Percentiles rank a stretch among this genome's conserved stretches.
phyloP scores from a whole-genome alignment of 2,329 filamentous ascomycete genomes.

The Magnaporthiopsis rhizophila region DNA sequence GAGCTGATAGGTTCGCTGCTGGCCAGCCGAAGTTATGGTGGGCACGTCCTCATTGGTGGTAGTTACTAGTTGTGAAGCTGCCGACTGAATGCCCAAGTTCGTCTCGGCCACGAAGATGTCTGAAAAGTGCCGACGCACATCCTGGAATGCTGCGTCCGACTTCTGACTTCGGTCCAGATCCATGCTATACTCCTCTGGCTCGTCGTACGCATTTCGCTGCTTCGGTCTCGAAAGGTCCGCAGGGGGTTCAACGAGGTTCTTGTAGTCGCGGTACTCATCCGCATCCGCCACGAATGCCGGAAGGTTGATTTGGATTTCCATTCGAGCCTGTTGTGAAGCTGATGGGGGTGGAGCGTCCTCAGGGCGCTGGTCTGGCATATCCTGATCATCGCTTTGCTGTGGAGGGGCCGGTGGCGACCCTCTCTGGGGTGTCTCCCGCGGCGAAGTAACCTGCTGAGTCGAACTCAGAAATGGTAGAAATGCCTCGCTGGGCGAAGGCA shows the following conservation, averaged over 20 bases:
- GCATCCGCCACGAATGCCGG: background rate
- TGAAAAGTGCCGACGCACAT: slow-evolving; percentile 60
- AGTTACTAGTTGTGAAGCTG: slow-evolving; percentile 46
- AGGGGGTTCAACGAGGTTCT: slow-evolving; percentile 34
- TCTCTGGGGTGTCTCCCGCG: background rate
- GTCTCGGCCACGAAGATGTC: slow-evolving; percentile 74
- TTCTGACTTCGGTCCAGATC: slow-evolving; percentile 75
- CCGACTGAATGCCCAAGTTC: slow-evolving; percentile 46
- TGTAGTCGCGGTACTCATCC: slow-evolving; percentile 43
- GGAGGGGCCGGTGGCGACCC: background rate
- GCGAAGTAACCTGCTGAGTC: background rate
- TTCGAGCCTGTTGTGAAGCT: background rate
- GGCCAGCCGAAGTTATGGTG: slow-evolving; percentile 57
- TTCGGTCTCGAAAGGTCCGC: slow-evolving; percentile 39
- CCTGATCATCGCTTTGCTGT: background rate
- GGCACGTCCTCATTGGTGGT: slow-evolving; percentile 52
- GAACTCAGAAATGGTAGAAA: slow-evolving; percentile 8
- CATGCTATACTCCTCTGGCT: slow-evolving; percentile 49
- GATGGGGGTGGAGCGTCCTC: background rate
- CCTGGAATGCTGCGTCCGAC: slow-evolving; percentile 64
- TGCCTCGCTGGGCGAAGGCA: background rate
- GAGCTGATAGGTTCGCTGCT: slow-evolving; percentile 64
- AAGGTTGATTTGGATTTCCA: slow-evolving; percentile 21
- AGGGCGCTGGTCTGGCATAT: background rate
- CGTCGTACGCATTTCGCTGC: slow-evolving; percentile 40